Base-by-base conservation (phyloP, 2,329 filamentous ascomycete species). In the Fusarium buharicum region DNA sequence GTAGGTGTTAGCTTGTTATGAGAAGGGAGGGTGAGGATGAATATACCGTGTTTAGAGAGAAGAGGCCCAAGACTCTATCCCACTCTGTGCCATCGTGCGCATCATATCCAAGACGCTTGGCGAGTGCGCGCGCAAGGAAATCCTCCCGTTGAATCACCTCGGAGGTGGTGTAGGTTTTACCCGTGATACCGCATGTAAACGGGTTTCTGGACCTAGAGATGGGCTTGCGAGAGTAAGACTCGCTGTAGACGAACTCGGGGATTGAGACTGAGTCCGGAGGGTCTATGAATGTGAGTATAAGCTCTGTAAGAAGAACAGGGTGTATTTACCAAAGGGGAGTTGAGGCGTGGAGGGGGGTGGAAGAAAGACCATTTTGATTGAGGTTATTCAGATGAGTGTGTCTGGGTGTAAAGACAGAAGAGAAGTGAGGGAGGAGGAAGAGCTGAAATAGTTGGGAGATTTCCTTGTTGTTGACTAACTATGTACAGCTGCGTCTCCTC, bases 21-120 rank as follows among this genome's bases (percentile, higher is more conserved):
- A 14, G 24, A 13, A 12, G 20, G 6, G 22, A 24, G 22, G 27
- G 27, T 33, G 40, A 24, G 16, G 22, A 18, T 20, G 8, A 11
- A 70, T 83, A 57, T 76, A 92, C 90, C 27, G 91, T 92, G 73
- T 96, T 96, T 56, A 93, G 76, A n/a, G 89, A 88, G 77, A 91
- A 96, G 24, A 93, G 79, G 5, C 82, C 89, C 43, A 92, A 79
- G 20, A 93, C 90, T 74, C 93, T 92, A 70, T 95, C 91, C 89
- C 89, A 95, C 73, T 93, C 90, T 0, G 86, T 85, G 12, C 89
- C 91, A 53, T 86, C 75, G 65, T 91, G 88, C 8, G 89, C 86
- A 40, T 82, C 75, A 83, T 91, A 93, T 38, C 85, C 87, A 56
- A 95, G 82, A 62, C 91, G 86, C 72, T 90, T 87, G 36, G 84